Evolutionary conservation across 441 rosid genomes (phyloP), one percentile per base, ranked within the genome.

Genomic region (Euphorbia schlechtendalii): DNA sequence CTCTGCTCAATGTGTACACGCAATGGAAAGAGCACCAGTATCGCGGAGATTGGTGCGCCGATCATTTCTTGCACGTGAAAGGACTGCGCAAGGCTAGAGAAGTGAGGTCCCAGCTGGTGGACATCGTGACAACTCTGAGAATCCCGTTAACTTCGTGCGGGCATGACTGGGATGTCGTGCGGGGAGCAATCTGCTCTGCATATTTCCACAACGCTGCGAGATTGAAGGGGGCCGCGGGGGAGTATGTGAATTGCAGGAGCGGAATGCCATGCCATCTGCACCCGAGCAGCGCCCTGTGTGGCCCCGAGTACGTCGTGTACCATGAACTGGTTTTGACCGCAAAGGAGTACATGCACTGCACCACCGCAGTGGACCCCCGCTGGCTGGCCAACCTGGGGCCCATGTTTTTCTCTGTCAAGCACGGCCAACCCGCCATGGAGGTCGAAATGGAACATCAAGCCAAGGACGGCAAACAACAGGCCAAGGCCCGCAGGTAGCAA

Each of bases 221-320:
- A 71, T 70, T 87, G 38, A 94, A 94, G 77, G 96, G 99, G 21
- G 90, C 91, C 0, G 98, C n/a, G n/a, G n/a, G 96, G 0, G 98
- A 94, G 77, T 94, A 94, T 63, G 91, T 89, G 4, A 91, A 89
- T 74, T 78, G 86, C 65, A 76, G 98, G 77, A 82, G 69, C 0
- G 99, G 98, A 43, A 94, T 86, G 96, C 96, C 99, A 0, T 91
- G 99, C 76, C 96, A 94, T 76, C 76, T 94, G 67, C 99, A 89
- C 61, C 98, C 98, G 3, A 91, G 91, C 78, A 94, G 99, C 63
- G 98, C 99, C 1, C 84, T 94, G 15, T 91, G 80, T 30, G 98
- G 96, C 10, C 98, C 99, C 0, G 96, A 94, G 17, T 80, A 87
- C n/a, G 92, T 92, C 40, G 97, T 93, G n/a, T 89, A 94, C 75